Base-by-base conservation (phyloP, 2,329 filamentous ascomycete genomes). In the Alternaria consortialis region DNA sequence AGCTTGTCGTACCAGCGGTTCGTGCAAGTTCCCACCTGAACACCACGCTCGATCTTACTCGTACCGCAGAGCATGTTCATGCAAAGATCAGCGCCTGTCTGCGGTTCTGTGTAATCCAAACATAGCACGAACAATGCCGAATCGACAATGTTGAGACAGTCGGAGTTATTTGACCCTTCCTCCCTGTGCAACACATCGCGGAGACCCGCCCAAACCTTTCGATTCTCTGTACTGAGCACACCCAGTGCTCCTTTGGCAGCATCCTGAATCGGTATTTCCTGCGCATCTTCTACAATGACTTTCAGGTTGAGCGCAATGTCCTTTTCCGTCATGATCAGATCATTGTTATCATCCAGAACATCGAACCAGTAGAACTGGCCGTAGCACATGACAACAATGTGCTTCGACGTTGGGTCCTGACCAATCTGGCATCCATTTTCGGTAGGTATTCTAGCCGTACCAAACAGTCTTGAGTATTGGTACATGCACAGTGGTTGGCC, bases 321-420 rank as follows among this genome's bases (percentile, higher is more conserved):
- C 77, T 92, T 94, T 79, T 98, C 95, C 0, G 90, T 94, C 94
- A 98, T 98, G 80, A 99, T 97, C 57, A 97, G 83, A 77, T 99
- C 95, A 7, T 91, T 91, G 79, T 97, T 97, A 68, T 94, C 90
- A 70, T 99, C 95, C 17, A 99, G 84, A 2, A 97, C 94, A 78
- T 99, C 95, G 72, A 99, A 99, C 94, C 94, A 98, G 80, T 99
- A 99, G 74, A 98, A 94, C 69, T 99, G 95, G 2, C 95, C 95
- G 66, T 94, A 92, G 75, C 93, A 97, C 80, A 98, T 86, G 43
- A 98, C 93, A 9, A 97, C 91, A 37, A 99, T 84, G 77, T 99
- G 95, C 80, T 93, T 97, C 4, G 94, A 92, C n/a, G 90, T 87
- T 0, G 93, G 91, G 72, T 98, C 94, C 76, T 98, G 94, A 65